Evolutionary conservation across 1,284 basidiomycete species (phyloP).

Genomic region (Golubevia pallescens): DNA sequence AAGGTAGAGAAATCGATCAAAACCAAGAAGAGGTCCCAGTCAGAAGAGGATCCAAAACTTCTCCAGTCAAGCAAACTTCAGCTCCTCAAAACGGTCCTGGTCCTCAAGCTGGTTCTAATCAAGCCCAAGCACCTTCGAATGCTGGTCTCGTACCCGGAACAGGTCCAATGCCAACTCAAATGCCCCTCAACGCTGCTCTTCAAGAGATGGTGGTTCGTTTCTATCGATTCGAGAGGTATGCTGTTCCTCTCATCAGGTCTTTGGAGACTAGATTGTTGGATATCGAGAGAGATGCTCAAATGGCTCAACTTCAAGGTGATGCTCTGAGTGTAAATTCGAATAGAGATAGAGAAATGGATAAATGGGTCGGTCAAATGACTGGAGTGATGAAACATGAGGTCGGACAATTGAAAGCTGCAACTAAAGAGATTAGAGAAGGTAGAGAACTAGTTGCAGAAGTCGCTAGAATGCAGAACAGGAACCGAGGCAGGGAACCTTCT

Average conservation of each 20-base stretch:
- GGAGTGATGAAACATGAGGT: constrained; percentile 59
- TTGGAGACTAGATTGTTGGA: constrained; percentile 54
- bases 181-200: constrained; percentile 43
- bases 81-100: too few relatives aligned
- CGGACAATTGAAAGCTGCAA: constrained; percentile 48
- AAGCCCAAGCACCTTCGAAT: not conserved
- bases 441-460: constrained; percentile 33
- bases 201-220: constrained; percentile 62
- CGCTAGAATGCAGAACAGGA: constrained; percentile 5
- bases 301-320: constrained; percentile 28
- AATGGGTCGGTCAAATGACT: constrained; percentile 55
- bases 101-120: too few relatives aligned
- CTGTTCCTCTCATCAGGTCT: constrained; percentile 52
- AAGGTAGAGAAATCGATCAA: too few relatives aligned
- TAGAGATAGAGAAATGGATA: constrained; percentile 46
- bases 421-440: constrained; percentile 36
- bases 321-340: constrained; percentile 9
- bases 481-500: too few relatives aligned
- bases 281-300: constrained; percentile 54
- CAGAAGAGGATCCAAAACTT: too few relatives aligned
- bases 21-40: too few relatives aligned
- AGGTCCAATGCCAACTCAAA: constrained; percentile 35
- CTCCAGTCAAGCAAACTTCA: too few relatives aligned
- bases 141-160: constrained; percentile 27
- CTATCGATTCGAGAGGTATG: constrained; percentile 61